Conservation (phyloP, 2,329 filamentous ascomycete species). For the Metarhizium rileyi region DNA sequence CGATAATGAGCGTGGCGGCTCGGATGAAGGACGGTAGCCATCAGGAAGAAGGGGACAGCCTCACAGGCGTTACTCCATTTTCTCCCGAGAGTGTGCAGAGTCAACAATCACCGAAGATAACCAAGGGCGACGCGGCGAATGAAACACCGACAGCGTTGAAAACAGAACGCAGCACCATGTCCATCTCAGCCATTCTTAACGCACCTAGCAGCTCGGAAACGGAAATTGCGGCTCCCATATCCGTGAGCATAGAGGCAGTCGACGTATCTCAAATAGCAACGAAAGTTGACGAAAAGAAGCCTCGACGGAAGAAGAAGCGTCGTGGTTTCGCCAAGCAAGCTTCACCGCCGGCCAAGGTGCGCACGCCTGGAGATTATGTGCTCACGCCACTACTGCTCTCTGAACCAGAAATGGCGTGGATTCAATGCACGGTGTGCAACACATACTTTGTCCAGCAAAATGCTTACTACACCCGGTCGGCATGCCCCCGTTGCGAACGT, state of each 20-base stretch:
- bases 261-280: conserved; percentile 7
- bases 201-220: conserved; percentile 12
- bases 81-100: conserved; percentile 22
- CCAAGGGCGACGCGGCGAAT: conserved; percentile 1
- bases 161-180: conserved; percentile 18
- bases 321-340: conserved; percentile 24
- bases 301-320: conserved; percentile 21
- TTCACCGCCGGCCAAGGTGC: conserved; percentile 26
- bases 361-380: conserved; percentile 70
- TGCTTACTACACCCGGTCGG: conserved; percentile 74
- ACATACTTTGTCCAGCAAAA: conserved; percentile 79
- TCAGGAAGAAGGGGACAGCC: conserved; percentile 4
- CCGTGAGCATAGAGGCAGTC: conserved; percentile 18
- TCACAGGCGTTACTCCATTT: conserved; percentile 14
- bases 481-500: conserved; percentile 86
- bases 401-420: conserved; percentile 71
- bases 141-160: not conserved
- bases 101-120: conserved; percentile 16
- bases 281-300: conserved; percentile 4
- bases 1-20: conserved; percentile 10
- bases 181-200: conserved; percentile 24
- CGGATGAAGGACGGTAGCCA: conserved; percentile 7
- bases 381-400: conserved; percentile 68
- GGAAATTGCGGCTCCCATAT: conserved; percentile 10
- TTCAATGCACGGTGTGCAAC: conserved; percentile 77